Conservation (phyloP, 129 eudicot genomes). For the Helianthus tuberosus region DNA sequence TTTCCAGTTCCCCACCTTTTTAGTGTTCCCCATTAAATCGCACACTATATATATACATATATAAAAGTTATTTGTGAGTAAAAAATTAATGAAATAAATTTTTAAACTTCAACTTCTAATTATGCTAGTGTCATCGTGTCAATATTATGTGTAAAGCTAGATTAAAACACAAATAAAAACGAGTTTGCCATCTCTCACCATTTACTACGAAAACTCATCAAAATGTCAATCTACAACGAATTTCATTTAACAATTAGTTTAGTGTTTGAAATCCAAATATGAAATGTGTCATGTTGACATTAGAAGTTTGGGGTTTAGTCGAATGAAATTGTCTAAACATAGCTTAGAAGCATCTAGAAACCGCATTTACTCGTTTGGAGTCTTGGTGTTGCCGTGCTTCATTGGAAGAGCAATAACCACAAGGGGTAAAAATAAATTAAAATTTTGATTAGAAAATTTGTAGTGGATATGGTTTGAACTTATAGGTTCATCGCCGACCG, state of each 20-base stretch:
- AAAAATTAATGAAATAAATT: too few relatives aligned
- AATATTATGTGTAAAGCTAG: too few relatives aligned
- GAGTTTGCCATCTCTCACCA: not conserved
- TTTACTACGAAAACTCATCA: not conserved
- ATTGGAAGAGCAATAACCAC: not conserved
- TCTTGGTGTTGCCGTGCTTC: not conserved
- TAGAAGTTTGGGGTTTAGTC: not conserved
- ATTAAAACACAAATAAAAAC: not conserved
- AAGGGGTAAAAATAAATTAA: not conserved
- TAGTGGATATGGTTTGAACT: too few relatives aligned
- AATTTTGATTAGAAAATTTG: too few relatives aligned
- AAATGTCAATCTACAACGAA: not conserved
- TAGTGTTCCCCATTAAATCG: too few relatives aligned
- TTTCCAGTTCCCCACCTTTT: too few relatives aligned
- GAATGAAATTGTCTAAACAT: not conserved
- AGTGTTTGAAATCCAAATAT: not conserved
- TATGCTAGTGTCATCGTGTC: too few relatives aligned
- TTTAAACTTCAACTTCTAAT: too few relatives aligned
- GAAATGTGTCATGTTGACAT: not conserved
- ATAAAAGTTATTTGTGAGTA: too few relatives aligned
- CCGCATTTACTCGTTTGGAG: not conserved
- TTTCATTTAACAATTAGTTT: not conserved
- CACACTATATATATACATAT: too few relatives aligned
- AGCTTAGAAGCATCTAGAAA: conserved; percentile 8
- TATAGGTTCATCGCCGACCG: too few relatives aligned